Base-by-base conservation (phyloP, 768 basidiomycete species). In the Leccinum pellstonianum region DNA sequence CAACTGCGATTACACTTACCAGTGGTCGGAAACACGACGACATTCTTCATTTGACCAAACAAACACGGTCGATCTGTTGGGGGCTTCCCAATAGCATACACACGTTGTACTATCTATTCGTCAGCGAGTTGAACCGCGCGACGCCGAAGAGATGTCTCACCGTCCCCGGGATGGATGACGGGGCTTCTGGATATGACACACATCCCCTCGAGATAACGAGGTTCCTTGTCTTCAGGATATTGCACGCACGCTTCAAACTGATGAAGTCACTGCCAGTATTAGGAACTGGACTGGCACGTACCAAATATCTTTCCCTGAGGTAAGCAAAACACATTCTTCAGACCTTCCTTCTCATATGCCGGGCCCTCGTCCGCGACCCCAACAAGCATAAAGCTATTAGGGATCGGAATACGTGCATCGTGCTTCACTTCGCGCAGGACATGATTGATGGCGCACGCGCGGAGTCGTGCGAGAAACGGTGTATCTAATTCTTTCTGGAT, bases 331-430 rank as follows among this genome's bases (percentile, higher is more conserved):
- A 88, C 81, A 61, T 87, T 79, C 38, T 80, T 66, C 55, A 73
- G 67, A 1, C 86, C 86, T n/a, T 70, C 74, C 8, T 69, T 55
- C 47, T 68, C 69, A 62, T 90, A 90, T 0, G 86, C 83, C 0
- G 86, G 84, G 0, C 90, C 90, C 72, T 93, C 90, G 65, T 95
- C 93, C 3, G 90, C 88, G 9, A 94, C 82, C 1, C 93, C 93
- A 11, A 93, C 88, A 1, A 95, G 79, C 27, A 86, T 77, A 59
- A 84, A 84, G 60, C 86, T 86, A 1, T 84, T 75, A 0, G 86
- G 86, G 10, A 95, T 80, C 4, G 80, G 83, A 27, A 95, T 89
- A 9, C 90, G 79, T 0, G 92, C 92, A 41, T 79, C 76, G 64
- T 90, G 84, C 65, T 93, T 93, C 66, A 94, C 83, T 46, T 84